A percentile compares a stretch with the other conserved stretches of the same genome.
Evolutionary conservation across 2,329 filamentous ascomycete species (phyloP).

Genomic region (Aureobasidium sp.): DNA sequence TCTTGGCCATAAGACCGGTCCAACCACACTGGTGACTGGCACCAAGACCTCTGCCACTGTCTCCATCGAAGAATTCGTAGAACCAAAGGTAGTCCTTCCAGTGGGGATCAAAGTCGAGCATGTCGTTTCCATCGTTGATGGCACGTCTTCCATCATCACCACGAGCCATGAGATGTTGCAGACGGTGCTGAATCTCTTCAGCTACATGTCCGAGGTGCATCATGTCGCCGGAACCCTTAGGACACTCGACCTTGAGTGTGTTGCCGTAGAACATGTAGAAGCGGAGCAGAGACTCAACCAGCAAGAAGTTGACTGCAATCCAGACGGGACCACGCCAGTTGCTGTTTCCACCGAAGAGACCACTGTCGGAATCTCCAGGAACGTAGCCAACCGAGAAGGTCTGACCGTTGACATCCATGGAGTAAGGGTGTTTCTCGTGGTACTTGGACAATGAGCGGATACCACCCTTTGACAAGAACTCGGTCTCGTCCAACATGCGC

Average conservation of each 20-base stretch:
- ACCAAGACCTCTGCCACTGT: conserved; percentile 79
- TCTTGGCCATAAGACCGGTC: conserved; percentile 90
- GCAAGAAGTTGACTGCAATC: conserved; percentile 91
- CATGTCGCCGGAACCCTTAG: conserved; percentile 83
- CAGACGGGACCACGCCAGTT: conserved; percentile 95
- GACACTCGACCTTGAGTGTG: conserved; percentile 83
- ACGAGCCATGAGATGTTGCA: conserved; percentile 84
- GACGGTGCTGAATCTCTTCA: conserved; percentile 87
- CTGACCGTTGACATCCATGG: conserved; percentile 93
- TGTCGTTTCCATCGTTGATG: conserved; percentile 77
- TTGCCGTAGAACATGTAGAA: conserved; percentile 97
- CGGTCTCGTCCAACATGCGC: conserved; percentile 88
- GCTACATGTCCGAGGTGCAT: conserved; percentile 95
- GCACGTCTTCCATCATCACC: conserved; percentile 80
- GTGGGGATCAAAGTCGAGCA: conserved; percentile 82
- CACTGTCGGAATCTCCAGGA: conserved; percentile 91
- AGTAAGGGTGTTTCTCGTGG: conserved; percentile 83
- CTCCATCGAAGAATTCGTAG: conserved; percentile 95
- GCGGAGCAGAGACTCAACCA: conserved; percentile 88
- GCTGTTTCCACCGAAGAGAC: conserved; percentile 92
- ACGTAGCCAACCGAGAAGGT: conserved; percentile 83
- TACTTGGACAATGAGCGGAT: conserved; percentile 88
- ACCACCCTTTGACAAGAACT: conserved; percentile 85
- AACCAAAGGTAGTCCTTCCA: conserved; percentile 96
- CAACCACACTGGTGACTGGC: conserved; percentile 94